A percentile compares a stretch with the other conserved stretches of the same genome.
These are phyloP conservation scores for Boletus rufocinnamomeus DNA, from an alignment of 768 basidiomycete species.

Conservation along the genomic window DNA sequence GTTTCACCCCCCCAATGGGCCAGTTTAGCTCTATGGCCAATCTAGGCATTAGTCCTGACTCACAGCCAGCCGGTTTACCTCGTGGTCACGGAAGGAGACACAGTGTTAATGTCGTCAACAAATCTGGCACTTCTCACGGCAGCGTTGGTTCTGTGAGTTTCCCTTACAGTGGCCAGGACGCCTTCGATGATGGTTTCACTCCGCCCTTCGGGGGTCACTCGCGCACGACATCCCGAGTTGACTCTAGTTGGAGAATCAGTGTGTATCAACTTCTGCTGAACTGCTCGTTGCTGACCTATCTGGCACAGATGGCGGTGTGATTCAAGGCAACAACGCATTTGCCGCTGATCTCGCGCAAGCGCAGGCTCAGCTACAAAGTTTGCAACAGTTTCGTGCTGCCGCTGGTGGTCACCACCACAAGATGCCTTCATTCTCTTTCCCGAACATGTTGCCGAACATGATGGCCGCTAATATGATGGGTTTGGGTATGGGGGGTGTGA, in stretches of 20 bases:
- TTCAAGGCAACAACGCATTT: conserved; percentile 61
- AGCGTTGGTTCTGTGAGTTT: conserved; percentile 52
- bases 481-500: conserved; percentile 76
- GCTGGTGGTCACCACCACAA: conserved; percentile 94
- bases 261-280: conserved; percentile 34
- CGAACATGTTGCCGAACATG: conserved; percentile 97
- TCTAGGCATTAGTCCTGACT: conserved; percentile 61
- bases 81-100: conserved; percentile 88
- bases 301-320: conserved; percentile 68
- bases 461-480: conserved; percentile 98
- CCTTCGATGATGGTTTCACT: conserved; percentile 81
- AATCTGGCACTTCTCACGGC: conserved; percentile 49
- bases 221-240: conserved; percentile 71
- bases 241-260: conserved; percentile 91
- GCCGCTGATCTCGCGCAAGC: conserved; percentile 92
- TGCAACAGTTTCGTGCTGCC: conserved; percentile 96
- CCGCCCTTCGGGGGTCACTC: conserved; percentile 69
- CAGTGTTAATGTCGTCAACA: conserved; percentile 90
- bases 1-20: conserved; percentile 49
- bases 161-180: conserved; percentile 56
- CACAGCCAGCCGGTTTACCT: conserved; percentile 64
- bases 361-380: conserved; percentile 92
- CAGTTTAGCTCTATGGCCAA: conserved; percentile 61
- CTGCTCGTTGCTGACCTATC: conserved; percentile 12
- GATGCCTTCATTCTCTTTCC: conserved; percentile 97